Evolutionary conservation across 23 red algal genomes (phyloP).

Genomic region (Gracilaria domingensis): DNA sequence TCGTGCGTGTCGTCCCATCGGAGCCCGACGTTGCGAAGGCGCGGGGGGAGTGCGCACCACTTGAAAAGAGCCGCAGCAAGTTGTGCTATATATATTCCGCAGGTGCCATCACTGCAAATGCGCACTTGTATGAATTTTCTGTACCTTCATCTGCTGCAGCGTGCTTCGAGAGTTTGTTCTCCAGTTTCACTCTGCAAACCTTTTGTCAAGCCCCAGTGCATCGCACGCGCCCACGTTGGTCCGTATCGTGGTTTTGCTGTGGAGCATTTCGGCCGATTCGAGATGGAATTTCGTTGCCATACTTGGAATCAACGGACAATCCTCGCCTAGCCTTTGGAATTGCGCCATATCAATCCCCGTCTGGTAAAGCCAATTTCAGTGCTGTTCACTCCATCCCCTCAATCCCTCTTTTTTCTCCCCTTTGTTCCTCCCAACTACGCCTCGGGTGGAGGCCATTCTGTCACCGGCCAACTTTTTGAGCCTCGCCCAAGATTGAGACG

Average conservation of each 20-base stretch:
- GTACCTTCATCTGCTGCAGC: background rate
- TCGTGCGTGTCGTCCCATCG: background rate
- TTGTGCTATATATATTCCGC: no score
- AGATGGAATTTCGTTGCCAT: no score
- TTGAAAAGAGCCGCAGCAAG: background rate
- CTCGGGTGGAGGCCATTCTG: background rate
- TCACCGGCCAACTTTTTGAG: background rate
- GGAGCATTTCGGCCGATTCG: no score
- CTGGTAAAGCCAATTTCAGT: background rate
- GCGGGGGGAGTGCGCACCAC: background rate
- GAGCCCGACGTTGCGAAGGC: no score
- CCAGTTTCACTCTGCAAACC: no score
- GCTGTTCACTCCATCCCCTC: background rate
- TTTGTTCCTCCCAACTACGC: background rate
- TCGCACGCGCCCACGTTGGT: no score
- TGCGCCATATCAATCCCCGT: background rate
- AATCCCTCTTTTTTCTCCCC: background rate
- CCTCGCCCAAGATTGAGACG: no score
- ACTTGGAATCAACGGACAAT: no score
- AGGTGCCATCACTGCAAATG: constrained; percentile 12
- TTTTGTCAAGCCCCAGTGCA: no score
- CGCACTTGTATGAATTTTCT: background rate
- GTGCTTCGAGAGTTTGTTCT: background rate
- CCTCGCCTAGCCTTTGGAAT: no score
- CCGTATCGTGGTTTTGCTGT: no score